Evolutionary conservation across 305 asterid genomes (phyloP), one percentile per base, ranked within the genome.

Genomic region (Rubia tinctorum): DNA sequence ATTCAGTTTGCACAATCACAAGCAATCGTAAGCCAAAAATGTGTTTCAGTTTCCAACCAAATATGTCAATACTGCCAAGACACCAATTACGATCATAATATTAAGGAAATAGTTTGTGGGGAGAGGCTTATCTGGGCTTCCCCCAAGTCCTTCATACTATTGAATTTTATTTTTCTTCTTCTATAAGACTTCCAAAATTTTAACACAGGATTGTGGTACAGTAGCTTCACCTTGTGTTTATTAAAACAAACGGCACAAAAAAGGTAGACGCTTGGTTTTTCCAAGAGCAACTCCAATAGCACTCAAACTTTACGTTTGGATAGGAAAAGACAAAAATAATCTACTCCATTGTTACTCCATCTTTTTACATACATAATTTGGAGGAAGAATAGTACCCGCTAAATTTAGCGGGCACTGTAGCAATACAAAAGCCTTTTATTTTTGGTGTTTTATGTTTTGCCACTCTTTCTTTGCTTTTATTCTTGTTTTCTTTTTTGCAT

Each of bases 101-200:
- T 88, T 90, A 25, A 93, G 95, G 85, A 93, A 93, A 82, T 90
- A 90, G 88, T 91, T 93, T 2, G 98, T 82, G 53, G 81, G 81
- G 66, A 93, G 96, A 84, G 98, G 97, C 97, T 90, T 93, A 86
- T 93, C 89, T 86, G 98, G 90, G 80, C 91, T 88, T 76, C 98
- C 98, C 43, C 98, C 97, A 62, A 93, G 4, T 11, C 79, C 93
- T 84, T 90, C 89, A 39, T 94, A 94, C 84, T 94, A 68, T 69
- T 83, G 85, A 76, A 85, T 82, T 82, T n/a, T n/a, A n/a, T 87
- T 85, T 85, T 76, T 81, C 82, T 61, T 76, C 83, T 72, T 82
- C 80, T 71, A 71, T 71, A 76, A 82, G 76, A 81, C 84, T 77
- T 75, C 88, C 83, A 82, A 69, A 73, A 76, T 85, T 83, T 85